Conservation (phyloP, 176 grass and related monocot species). For the Oryza glumipatula region DNA sequence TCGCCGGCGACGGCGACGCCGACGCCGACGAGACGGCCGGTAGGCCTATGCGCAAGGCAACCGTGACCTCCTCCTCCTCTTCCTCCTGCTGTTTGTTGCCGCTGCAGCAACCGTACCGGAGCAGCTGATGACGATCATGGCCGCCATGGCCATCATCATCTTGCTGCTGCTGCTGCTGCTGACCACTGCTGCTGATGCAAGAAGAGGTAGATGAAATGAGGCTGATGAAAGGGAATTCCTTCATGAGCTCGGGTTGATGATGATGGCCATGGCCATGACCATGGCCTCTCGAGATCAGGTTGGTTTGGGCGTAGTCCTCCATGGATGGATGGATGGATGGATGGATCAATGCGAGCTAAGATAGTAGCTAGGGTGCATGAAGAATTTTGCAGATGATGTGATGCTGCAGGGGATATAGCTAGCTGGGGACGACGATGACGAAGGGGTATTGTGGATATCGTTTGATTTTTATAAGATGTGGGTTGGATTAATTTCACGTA, state of each 20-base stretch:
- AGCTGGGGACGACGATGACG: not conserved
- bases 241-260: slow-evolving; percentile 36
- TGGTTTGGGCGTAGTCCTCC: not conserved
- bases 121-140: not conserved
- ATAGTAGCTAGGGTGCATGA: too few relatives aligned
- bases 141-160: not conserved
- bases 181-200: not conserved
- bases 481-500: not conserved
- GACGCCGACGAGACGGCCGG: slow-evolving; percentile 22
- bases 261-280: not conserved
- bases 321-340: slow-evolving; percentile 9
- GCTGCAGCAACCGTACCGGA: not conserved
- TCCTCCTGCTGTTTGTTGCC: slow-evolving; percentile 15
- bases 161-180: not conserved
- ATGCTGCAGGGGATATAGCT: too few relatives aligned
- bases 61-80: slow-evolving; percentile 20
- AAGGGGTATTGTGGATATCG: not conserved
- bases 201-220: slow-evolving; percentile 15
- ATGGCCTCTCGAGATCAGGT: not conserved
- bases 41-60: slow-evolving; percentile 60
- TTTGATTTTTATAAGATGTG: not conserved
- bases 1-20: not conserved
- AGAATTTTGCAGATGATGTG: too few relatives aligned
- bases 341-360: not conserved
- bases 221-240: slow-evolving; percentile 59